Conservation (phyloP, 1,139 yeast genomes). For the Sugiyamaella xylanicola region DNA sequence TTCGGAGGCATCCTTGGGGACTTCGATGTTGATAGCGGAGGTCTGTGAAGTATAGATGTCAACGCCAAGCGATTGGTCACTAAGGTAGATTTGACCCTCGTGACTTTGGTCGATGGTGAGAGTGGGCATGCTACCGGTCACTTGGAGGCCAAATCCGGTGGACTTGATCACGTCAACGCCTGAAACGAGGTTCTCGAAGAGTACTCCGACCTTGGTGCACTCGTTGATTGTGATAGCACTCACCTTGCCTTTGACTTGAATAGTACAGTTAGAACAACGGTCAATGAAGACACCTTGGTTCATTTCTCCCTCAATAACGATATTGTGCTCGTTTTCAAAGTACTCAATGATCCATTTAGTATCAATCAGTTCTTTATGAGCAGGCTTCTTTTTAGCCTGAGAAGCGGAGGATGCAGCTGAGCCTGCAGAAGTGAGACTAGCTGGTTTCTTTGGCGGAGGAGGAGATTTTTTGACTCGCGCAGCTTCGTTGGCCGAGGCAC, state of each 20-base stretch:
- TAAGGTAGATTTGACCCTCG: conserved; percentile 78
- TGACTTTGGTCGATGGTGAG: conserved; percentile 87
- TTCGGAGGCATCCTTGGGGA: conserved; percentile 61
- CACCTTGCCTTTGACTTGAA: conserved; percentile 88
- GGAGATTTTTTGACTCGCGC: conserved; percentile 48
- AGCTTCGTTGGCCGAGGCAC: conserved; percentile 48
- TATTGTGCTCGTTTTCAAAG: conserved; percentile 59
- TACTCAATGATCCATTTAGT: conserved; percentile 90
- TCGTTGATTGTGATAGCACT: conserved; percentile 83
- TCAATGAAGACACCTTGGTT: conserved; percentile 90
- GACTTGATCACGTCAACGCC: conserved; percentile 89
- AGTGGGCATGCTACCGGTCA: conserved; percentile 76
- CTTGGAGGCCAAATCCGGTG: conserved; percentile 79
- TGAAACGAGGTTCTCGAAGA: conserved; percentile 81
- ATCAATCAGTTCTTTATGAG: conserved; percentile 77
- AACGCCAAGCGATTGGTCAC: conserved; percentile 65
- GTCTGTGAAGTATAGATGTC: conserved; percentile 83
- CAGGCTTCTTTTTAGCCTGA: conserved; percentile 57
- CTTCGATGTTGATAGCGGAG: conserved; percentile 79
- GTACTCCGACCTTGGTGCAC: conserved; percentile 70
- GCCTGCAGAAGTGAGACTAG: conserved; percentile 48
- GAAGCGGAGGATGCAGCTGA: conserved; percentile 38
- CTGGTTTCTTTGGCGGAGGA: conserved; percentile 79
- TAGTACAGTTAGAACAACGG: conserved; percentile 68
- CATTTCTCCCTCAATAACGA: conserved; percentile 76